phyloP scores from a whole-genome alignment of 352 stramenopile genomes.

The Globisporangium nagaii region DNA sequence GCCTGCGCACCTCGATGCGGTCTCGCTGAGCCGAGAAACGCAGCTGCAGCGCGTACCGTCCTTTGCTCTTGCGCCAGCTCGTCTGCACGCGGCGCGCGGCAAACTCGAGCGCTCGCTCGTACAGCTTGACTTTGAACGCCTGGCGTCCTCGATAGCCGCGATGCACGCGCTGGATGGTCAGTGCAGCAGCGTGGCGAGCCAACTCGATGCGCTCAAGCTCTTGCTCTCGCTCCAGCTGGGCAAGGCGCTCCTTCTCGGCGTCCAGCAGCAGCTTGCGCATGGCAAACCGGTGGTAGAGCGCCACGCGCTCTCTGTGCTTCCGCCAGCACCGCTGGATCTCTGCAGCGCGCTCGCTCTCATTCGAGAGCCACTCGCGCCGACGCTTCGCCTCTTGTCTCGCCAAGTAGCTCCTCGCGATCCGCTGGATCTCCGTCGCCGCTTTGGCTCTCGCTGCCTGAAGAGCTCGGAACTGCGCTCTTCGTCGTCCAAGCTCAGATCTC shows the following conservation, averaged over 20 bases:
- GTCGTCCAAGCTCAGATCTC: conserved; percentile 12
- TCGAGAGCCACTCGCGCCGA: conserved; percentile 15
- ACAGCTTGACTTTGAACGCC: conserved; percentile 12
- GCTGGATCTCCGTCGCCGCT: conserved; percentile 26
- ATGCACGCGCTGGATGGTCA: conserved; percentile 34
- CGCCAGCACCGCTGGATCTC: conserved; percentile 24
- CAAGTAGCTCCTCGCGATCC: conserved; percentile 17
- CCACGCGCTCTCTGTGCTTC: conserved; percentile 9
- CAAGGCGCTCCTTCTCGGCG: conserved; percentile 17
- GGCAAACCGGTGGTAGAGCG: conserved; percentile 20
- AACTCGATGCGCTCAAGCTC: conserved; percentile 9
- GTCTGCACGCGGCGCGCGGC: conserved; percentile 37
- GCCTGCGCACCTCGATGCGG: conserved; percentile 19
- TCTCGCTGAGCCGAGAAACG: conserved; percentile 46
- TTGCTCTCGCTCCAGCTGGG: conserved; percentile 17
- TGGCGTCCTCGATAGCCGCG: conserved; percentile 28
- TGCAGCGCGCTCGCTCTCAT: conserved; percentile 6
- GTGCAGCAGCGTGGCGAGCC: conserved; percentile 11
- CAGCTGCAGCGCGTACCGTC: conserved; percentile 34
- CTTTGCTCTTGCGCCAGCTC: conserved; percentile 42
- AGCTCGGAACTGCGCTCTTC: neutral
- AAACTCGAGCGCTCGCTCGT: conserved; percentile 16
- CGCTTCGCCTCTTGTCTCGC: conserved; percentile 10
- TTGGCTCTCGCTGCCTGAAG: conserved; percentile 13
- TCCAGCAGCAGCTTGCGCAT: conserved; percentile 22